Percentiles rank a stretch among this genome's conserved stretches.
Evolutionary conservation across 179 eudicot genomes (phyloP).

Genomic region (Pouteria campechiana): DNA sequence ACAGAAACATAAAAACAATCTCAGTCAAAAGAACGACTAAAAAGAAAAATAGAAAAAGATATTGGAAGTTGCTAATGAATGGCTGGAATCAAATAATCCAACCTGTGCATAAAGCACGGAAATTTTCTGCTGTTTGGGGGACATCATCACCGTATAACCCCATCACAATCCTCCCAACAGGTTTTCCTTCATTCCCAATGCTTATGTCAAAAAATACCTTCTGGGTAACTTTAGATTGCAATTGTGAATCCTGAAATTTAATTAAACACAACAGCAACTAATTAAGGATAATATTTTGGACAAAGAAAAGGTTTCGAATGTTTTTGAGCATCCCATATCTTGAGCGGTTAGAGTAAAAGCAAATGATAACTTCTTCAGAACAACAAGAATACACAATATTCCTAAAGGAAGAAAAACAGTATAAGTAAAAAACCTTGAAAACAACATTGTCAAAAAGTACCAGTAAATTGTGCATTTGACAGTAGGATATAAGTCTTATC

Average conservation of each 20-base stretch:
- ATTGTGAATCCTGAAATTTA: constrained; percentile 28
- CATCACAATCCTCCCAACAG: constrained; percentile 80
- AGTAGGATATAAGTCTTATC: too few relatives aligned
- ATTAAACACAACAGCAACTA: too few relatives aligned
- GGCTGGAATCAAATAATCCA: neutral
- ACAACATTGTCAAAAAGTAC: too few relatives aligned
- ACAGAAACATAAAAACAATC: neutral
- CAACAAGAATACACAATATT: too few relatives aligned
- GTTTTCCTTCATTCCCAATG: constrained; percentile 86
- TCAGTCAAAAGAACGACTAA: neutral
- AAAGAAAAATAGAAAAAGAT: neutral
- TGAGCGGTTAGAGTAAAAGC: too few relatives aligned
- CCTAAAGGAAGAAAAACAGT: too few relatives aligned
- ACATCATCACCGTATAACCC: constrained; percentile 92
- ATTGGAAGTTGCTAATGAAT: neutral
- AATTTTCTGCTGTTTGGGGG: constrained; percentile 83
- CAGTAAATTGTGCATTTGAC: too few relatives aligned
- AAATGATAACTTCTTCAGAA: too few relatives aligned
- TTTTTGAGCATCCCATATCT: too few relatives aligned
- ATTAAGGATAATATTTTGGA: too few relatives aligned
- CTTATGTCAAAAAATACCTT: constrained; percentile 76
- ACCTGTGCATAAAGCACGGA: constrained; percentile 99
- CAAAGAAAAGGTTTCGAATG: too few relatives aligned
- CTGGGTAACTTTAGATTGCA: constrained; percentile 75
- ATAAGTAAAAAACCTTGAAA: too few relatives aligned